phyloP scores from a whole-genome alignment of 2,329 filamentous ascomycete species.

The Penicillium digitatum region DNA sequence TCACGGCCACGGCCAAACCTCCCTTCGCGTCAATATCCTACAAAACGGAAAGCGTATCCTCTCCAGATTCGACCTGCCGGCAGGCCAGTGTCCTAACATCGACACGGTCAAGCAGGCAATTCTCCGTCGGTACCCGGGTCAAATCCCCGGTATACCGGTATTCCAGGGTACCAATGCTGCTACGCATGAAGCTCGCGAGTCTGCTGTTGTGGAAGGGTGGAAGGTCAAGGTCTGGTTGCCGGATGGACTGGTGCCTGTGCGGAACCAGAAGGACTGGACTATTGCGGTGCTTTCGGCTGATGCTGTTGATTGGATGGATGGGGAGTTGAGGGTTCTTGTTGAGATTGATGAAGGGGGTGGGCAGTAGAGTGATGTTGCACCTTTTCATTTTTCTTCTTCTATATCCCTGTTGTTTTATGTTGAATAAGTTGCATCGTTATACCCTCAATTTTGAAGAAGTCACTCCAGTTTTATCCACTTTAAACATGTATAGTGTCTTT shows the following conservation, averaged over 20 bases:
- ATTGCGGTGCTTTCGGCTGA: slow-evolving; percentile 43
- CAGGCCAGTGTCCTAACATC: slow-evolving; percentile 35
- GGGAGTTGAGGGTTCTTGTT: slow-evolving; percentile 42
- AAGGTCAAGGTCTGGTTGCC: slow-evolving; percentile 42
- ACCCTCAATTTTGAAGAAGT: background rate
- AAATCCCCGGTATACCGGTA: slow-evolving; percentile 26
- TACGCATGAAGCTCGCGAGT: slow-evolving; percentile 18
- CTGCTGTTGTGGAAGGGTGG: slow-evolving; percentile 25
- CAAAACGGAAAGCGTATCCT: slow-evolving; percentile 40
- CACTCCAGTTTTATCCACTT: background rate
- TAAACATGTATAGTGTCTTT: too few species aligned
- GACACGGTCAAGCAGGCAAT: slow-evolving; percentile 32
- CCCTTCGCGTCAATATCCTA: slow-evolving; percentile 39
- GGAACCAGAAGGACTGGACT: slow-evolving; percentile 44
- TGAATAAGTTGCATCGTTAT: background rate
- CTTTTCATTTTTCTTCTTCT: background rate
- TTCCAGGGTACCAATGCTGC: slow-evolving; percentile 11
- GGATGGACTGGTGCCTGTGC: slow-evolving; percentile 39
- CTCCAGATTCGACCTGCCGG: slow-evolving; percentile 36
- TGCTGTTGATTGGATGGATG: slow-evolving; percentile 48
- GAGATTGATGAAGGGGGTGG: slow-evolving; percentile 28
- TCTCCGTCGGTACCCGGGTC: slow-evolving; percentile 30
- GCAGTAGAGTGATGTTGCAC: slow-evolving; percentile 5
- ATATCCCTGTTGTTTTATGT: slow-evolving; percentile 2
- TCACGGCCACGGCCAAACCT: slow-evolving; percentile 22